Evolutionary conservation across 164 flowering plant species (phyloP).

Genomic region (Macadamia tetraphylla): DNA sequence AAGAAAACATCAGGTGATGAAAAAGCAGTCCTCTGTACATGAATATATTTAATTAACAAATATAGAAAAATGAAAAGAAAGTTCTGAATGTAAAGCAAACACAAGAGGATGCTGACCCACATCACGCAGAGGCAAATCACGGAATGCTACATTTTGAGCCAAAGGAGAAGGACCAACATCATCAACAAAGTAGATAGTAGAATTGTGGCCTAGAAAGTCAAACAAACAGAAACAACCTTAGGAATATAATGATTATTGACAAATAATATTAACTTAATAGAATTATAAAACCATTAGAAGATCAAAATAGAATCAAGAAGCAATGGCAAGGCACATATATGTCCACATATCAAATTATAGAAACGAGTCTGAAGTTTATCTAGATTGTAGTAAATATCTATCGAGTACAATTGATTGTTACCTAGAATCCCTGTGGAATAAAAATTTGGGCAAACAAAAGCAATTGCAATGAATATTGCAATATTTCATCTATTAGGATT

Average conservation of each 20-base stretch:
- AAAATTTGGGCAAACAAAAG: not conserved
- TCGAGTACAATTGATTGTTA: no score
- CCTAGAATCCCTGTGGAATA: not conserved
- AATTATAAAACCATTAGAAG: not conserved
- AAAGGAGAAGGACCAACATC: constrained; percentile 94
- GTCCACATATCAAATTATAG: not conserved
- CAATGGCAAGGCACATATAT: not conserved
- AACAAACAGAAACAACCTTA: not conserved
- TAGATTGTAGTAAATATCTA: no score
- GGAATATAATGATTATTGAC: not conserved
- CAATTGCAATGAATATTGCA: not conserved
- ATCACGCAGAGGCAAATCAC: constrained; percentile 98
- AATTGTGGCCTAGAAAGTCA: constrained; percentile 71
- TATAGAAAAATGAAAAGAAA: not conserved
- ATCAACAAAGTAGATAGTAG: constrained; percentile 95
- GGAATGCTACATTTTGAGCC: constrained; percentile 88
- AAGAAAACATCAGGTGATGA: constrained; percentile 3
- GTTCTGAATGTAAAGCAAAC: constrained; percentile 12
- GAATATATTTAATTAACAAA: constrained; percentile 3
- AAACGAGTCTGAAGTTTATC: not conserved
- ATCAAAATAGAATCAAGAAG: not conserved
- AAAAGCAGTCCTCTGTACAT: not conserved
- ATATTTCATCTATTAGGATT: not conserved
- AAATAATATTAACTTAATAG: not conserved
- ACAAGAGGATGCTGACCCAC: constrained; percentile 99